Base-by-base conservation (phyloP, 2,329 filamentous ascomycete species). In the Aspergillus unguis region DNA sequence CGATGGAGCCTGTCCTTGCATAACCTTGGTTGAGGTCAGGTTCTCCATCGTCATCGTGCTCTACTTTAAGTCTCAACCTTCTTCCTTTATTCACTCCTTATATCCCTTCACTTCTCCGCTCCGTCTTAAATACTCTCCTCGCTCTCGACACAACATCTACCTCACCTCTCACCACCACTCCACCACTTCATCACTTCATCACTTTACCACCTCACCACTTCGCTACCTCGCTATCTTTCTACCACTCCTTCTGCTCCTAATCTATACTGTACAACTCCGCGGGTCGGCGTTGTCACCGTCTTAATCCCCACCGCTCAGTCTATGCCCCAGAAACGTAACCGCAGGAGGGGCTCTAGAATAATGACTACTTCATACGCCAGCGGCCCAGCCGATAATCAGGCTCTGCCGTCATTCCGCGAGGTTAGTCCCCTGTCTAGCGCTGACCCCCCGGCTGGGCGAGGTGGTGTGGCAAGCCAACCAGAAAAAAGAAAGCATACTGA, bases 321-420 rank as follows among this genome's bases (percentile, higher is more conserved):
- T 70, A 72, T 72, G 70, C 71, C 68, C 59, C 66, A 67, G 60
- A 54, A 62, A 57, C 62, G 62, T 57, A 58, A 63, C 54, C 48
- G 58, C 57, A 62, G 68, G 59, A 66, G 71, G 57, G 63, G 67
- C 58, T 62, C 62, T 58, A 61, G 53, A 46, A 62, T 68, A 55
- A 72, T 72, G 70, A 66, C 68, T 56, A 66, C 71, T 58, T 70
- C 70, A 50, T 72, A 72, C 58, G 64, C 66, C 54, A 67, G 58
- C 55, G 63, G 65, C 47, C 58, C 65, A 47, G 59, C 65, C 52
- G 65, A 67, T 44, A 57, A 64, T 36, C 69, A 68, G 53, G 65
- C 67, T 26, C 63, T 72, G 31, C 70, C 70, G 44, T 70, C 70
- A 48, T 71, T 72, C 50, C 63, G 69, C 58, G 70, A 72, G 64